Evolutionary conservation across 345 rosid species (phyloP), one percentile per base, ranked within the genome.

Genomic region (Pistacia atlantica): DNA sequence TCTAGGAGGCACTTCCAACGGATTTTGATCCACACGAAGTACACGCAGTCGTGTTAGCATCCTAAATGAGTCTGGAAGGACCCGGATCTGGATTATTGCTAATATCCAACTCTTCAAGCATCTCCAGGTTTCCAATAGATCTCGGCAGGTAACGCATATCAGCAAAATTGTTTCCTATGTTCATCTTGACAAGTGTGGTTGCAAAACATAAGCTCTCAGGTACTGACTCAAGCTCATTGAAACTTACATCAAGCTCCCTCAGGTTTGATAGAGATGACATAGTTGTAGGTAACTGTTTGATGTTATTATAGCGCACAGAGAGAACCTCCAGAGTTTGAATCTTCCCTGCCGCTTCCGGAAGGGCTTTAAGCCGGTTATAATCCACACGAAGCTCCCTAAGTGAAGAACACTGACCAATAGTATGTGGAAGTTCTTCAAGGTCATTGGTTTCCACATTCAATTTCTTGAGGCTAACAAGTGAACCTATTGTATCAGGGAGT

Each of bases 271-370:
- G 88, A 76, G 97, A 87, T 46, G 99, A 78, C 97, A 92, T 93
- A 3, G 99, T 96, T 18, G 98, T 93, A 0, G 99, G 99, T 64
- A 96, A 74, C 56, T 91, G 95, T 64, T 92, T 89, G 81, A 96
- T 87, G 83, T 92, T 93, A 59, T 96, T 96, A 74, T 96, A 96
- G 17, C 99, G 93, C 20, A 96, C 93, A 0, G 87, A 85, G 48
- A 96, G 75, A 75, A 93, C 86, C 93, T 96, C 93, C 17, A 93
- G 77, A 35, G 90, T 87, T 28, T 85, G 76, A 68, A 93, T 84
- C 94, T 93, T 96, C 60, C 99, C 99, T 52, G 90, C 91, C 51
- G 99, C 99, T 87, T 90, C 99, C 0, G 99, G 99, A 62, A 96
- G 99, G 77, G 98, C 98, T 83, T 92, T 96, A 68, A 96, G 91